Base-by-base conservation (phyloP, 345 rosid genomes). In the Lumnitzera littorea region DNA sequence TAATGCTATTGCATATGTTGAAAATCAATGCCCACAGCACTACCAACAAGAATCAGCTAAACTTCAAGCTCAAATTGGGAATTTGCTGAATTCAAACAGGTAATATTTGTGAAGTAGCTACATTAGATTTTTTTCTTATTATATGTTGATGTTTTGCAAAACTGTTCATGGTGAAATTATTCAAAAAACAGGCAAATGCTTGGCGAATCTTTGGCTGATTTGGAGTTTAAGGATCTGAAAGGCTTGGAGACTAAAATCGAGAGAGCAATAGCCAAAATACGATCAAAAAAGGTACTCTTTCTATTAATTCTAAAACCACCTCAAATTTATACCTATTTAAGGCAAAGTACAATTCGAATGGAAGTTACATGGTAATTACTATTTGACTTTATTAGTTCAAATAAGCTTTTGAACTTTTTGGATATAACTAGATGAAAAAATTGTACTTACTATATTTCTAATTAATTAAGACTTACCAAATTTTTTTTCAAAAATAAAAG, bases 41-140 rank as follows among this genome's bases (percentile, higher is more conserved):
- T 94, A 94, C 71, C 92, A 84, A 69, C 89, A 91, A 85, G 97
- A 94, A 82, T 77, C 97, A 9, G 79, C 74, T 63, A 90, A 83
- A 67, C 75, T 94, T 57, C 86, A 96, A 23, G 51, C 17, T 12
- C 85, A 84, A 58, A 94, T 94, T 49, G 67, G 76, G 54, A 84
- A 76, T 62, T 57, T 94, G 76, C 97, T 84, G 72, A 82, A 80
- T 36, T 48, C 78, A 1, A 94, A 88, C 87, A 84, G 95, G 99
- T 86, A 62, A 60, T 24, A 31, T 29, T 15, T 31, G 14, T 36
- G 3, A 27, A 2, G 58, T 17, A 27, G 6, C 15, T 53, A 27
- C 15, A 12, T 62, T 23, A 2, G 2, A 24, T 53, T 50, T 12
- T 46, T 12, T 25, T 14, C 14, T 23, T 1, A 20, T 20, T 12